Evolutionary conservation across 202 grass and related monocot species (phyloP).

Genomic region (Schoenoplectus triqueter): DNA sequence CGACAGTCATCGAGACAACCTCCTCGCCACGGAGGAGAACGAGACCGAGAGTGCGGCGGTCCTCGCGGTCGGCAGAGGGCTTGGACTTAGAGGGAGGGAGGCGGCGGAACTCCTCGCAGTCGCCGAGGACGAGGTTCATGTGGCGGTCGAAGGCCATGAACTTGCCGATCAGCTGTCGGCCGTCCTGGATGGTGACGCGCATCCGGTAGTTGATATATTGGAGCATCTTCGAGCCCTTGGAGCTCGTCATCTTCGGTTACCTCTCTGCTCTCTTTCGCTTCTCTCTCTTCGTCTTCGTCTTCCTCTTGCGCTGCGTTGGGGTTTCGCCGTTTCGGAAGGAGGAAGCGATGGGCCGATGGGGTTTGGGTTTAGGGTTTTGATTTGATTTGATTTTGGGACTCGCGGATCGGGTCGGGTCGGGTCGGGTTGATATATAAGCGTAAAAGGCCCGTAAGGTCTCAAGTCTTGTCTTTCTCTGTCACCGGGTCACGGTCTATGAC

Average conservation of each 20-base stretch:
- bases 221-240: slow-evolving; percentile 98
- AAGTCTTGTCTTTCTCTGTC: too few species aligned
- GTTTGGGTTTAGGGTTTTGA: too few species aligned
- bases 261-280: too few species aligned
- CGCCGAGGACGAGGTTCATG: slow-evolving; percentile 98
- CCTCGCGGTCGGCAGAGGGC: slow-evolving; percentile 70
- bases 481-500: too few species aligned
- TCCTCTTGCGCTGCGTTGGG: too few species aligned
- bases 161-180: slow-evolving; percentile 90
- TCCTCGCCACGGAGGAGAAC: slow-evolving; percentile 96
- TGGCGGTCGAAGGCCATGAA: slow-evolving; percentile 99
- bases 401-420: too few species aligned
- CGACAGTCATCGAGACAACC: slow-evolving; percentile 97
- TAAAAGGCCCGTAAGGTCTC: too few species aligned
- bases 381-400: too few species aligned
- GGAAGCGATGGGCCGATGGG: too few species aligned
- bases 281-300: too few species aligned
- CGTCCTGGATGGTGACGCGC: slow-evolving; percentile 99
- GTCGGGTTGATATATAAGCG: too few species aligned
- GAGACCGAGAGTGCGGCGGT: slow-evolving; percentile 88
- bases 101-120: slow-evolving; percentile 99
- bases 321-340: too few species aligned
- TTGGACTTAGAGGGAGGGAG: slow-evolving; percentile 63
- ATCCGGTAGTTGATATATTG: slow-evolving; percentile 99
- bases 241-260: slow-evolving; percentile 71